A percentile compares a stretch with the other conserved stretches of the same genome.
These are phyloP conservation scores for Decorospora gaudefroyi DNA, from an alignment of 2,329 filamentous ascomycete genomes.

Conservation along the genomic window DNA sequence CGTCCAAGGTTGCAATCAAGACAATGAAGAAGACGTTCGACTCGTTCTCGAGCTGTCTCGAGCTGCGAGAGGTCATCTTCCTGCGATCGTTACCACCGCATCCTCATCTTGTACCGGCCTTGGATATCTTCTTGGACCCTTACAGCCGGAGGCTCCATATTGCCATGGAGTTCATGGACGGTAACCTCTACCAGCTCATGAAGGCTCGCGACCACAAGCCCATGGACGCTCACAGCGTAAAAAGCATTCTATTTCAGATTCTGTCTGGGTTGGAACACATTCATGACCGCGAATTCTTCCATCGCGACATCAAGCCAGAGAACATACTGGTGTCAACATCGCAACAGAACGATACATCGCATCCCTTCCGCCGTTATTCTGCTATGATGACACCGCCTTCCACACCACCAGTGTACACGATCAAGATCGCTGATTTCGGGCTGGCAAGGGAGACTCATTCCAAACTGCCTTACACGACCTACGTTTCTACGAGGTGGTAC, in stretches of 20 bases:
- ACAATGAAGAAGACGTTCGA: slow-evolving; percentile 99
- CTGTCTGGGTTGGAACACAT: slow-evolving; percentile 96
- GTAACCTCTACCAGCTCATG: slow-evolving; percentile 98
- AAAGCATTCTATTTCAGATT: slow-evolving; percentile 98
- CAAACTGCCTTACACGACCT: slow-evolving; percentile 94
- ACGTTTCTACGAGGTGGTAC: slow-evolving; percentile 97
- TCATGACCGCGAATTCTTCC: slow-evolving; percentile 95
- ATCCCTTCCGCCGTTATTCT: slow-evolving; percentile 90
- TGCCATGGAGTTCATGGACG: slow-evolving; percentile 99
- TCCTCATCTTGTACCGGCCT: slow-evolving; percentile 89
- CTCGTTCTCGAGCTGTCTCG: slow-evolving; percentile 84
- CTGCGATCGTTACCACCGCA: slow-evolving; percentile 85
- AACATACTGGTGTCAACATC: slow-evolving; percentile 97
- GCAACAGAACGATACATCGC: slow-evolving; percentile 76
- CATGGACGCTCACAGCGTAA: slow-evolving; percentile 87
- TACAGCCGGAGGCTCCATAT: slow-evolving; percentile 97
- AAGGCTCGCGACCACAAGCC: slow-evolving; percentile 96
- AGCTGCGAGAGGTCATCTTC: slow-evolving; percentile 96
- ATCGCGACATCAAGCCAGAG: slow-evolving; percentile 98
- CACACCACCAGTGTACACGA: slow-evolving; percentile 89
- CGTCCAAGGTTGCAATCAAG: slow-evolving; percentile 87
- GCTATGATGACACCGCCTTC: slow-evolving; percentile 91
- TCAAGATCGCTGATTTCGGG: slow-evolving; percentile 98
- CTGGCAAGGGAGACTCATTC: slow-evolving; percentile 97
- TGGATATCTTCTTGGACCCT: slow-evolving; percentile 98